Conservation (phyloP, 2,329 filamentous ascomycete species). For the Beauveria varroae region DNA sequence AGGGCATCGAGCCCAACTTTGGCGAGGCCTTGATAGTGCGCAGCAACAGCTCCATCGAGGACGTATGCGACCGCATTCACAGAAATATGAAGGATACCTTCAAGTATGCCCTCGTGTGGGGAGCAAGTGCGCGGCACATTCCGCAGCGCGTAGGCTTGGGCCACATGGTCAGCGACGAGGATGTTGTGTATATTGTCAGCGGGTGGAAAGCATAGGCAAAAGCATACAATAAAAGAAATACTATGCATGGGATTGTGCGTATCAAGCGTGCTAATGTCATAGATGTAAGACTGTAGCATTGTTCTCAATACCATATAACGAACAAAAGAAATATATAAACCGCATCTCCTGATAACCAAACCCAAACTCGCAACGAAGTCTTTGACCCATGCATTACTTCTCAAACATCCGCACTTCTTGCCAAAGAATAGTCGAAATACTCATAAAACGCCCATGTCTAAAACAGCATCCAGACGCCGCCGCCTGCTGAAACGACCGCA, state of each 20-base stretch:
- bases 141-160: constrained; percentile 85
- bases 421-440: neutral
- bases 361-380: neutral
- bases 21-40: constrained; percentile 88
- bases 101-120: constrained; percentile 98
- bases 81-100: constrained; percentile 94
- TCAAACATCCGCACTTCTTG: constrained; percentile 1
- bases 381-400: constrained; percentile 7
- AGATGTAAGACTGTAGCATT: constrained; percentile 8
- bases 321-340: constrained; percentile 9
- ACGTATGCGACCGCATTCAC: constrained; percentile 95
- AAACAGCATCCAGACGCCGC: neutral
- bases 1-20: constrained; percentile 86
- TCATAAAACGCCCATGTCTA: neutral
- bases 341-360: neutral
- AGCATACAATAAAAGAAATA: constrained; percentile 4
- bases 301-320: constrained; percentile 5
- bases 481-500: neutral
- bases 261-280: neutral
- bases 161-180: constrained; percentile 68
- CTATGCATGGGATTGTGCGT: neutral
- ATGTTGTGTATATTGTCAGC: constrained; percentile 61
- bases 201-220: constrained; percentile 50
- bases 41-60: constrained; percentile 80
- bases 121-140: constrained; percentile 87